These are phyloP conservation scores for Babjeviella inositovora DNA, from an alignment of 805 yeast genomes.

Conservation along the genomic window DNA sequence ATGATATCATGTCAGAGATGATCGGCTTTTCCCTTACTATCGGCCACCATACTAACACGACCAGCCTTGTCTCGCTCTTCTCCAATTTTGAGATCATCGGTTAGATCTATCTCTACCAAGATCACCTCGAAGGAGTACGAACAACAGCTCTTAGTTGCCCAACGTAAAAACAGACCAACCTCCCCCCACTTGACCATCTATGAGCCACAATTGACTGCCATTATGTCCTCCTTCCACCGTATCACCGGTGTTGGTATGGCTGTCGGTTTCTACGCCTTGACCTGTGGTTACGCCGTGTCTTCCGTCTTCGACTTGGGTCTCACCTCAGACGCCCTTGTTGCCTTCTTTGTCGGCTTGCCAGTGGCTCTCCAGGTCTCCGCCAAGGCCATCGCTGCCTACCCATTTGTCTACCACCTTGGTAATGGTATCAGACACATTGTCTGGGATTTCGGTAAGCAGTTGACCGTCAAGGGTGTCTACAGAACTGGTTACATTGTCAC, in stretches of 20 bases:
- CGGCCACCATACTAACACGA: too few species aligned
- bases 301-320: slow-evolving; percentile 39
- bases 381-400: slow-evolving; percentile 62
- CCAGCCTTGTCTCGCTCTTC: too few species aligned
- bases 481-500: slow-evolving; percentile 80
- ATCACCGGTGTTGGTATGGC: slow-evolving; percentile 78
- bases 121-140: slow-evolving; percentile 46
- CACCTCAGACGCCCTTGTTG: slow-evolving; percentile 29
- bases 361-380: slow-evolving; percentile 37
- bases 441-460: slow-evolving; percentile 82
- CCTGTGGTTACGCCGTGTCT: slow-evolving; percentile 59
- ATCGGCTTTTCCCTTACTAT: too few species aligned
- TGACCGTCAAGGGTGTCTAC: slow-evolving; percentile 78
- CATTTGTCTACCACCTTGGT: slow-evolving; percentile 74
- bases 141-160: slow-evolving; percentile 55
- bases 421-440: slow-evolving; percentile 87
- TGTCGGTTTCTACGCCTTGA: slow-evolving; percentile 60
- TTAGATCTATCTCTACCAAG: slow-evolving; percentile 14
- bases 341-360: slow-evolving; percentile 49
- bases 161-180: slow-evolving; percentile 75
- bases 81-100: too few species aligned
- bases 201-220: slow-evolving; percentile 80
- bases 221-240: slow-evolving; percentile 73
- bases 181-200: slow-evolving; percentile 88
- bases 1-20: too few species aligned